These are phyloP conservation scores for Sporothrix variecibatus DNA, from an alignment of 2,329 filamentous ascomycete species.

Conservation along the genomic window DNA sequence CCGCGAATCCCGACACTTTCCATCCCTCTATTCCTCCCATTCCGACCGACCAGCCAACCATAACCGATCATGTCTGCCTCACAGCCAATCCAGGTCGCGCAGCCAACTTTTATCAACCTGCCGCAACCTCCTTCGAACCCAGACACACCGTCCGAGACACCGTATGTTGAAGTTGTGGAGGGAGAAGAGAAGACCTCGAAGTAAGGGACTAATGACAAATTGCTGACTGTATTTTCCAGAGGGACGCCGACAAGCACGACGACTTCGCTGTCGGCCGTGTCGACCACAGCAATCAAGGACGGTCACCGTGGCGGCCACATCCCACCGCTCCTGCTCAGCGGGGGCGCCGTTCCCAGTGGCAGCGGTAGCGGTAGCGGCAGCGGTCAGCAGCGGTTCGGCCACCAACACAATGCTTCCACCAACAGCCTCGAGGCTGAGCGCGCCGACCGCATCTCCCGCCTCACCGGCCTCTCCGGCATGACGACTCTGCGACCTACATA, in stretches of 20 bases:
- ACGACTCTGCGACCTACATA: conserved; percentile 63
- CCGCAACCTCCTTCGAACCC: conserved; percentile 80
- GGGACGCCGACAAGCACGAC: conserved; percentile 92
- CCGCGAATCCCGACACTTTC: not conserved
- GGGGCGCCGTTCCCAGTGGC: conserved; percentile 43
- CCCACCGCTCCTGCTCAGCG: conserved; percentile 19
- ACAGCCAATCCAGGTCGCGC: conserved; percentile 33
- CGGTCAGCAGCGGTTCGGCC: conserved; percentile 56
- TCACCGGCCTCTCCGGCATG: conserved; percentile 87
- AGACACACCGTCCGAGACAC: conserved; percentile 85
- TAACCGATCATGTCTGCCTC: conserved; percentile 7
- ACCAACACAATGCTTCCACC: conserved; percentile 62
- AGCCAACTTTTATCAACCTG: conserved; percentile 77
- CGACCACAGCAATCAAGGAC: conserved; percentile 94
- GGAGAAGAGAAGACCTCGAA: not conserved
- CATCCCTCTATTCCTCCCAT: not conserved
- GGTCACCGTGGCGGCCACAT: conserved; percentile 75
- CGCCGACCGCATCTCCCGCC: conserved; percentile 90
- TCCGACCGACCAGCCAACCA: not conserved
- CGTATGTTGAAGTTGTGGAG: conserved; percentile 58
- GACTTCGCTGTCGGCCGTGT: conserved; percentile 87
- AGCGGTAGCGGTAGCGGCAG: conserved; percentile 48
- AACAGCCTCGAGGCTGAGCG: conserved; percentile 87
- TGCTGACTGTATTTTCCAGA: conserved; percentile 47
- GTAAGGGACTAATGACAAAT: not conserved